Conservation (phyloP, 352 stramenopile species). For the Globisporangium middletonii region DNA sequence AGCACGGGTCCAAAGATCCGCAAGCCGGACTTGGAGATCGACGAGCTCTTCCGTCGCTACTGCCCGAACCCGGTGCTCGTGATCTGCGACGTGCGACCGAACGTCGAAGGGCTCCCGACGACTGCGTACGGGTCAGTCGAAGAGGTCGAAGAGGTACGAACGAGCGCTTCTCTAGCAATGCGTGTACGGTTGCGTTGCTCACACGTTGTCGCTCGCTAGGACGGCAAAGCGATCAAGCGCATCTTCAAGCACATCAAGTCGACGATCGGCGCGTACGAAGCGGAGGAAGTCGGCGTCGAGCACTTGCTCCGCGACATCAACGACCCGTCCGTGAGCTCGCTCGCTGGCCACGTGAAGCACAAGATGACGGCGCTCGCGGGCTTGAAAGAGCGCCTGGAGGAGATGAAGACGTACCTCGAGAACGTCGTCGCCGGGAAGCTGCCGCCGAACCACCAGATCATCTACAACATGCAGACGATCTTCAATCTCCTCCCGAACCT, state of each 20-base stretch:
- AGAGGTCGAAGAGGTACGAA: constrained; percentile 88
- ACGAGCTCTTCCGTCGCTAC: constrained; percentile 94
- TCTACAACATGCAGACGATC: constrained; percentile 99
- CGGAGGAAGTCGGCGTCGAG: constrained; percentile 96
- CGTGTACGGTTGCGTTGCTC: no score
- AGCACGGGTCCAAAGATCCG: constrained; percentile 96
- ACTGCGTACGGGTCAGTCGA: constrained; percentile 97
- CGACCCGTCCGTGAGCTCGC: constrained; percentile 97
- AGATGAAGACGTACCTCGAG: constrained; percentile 98
- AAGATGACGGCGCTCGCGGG: constrained; percentile 96
- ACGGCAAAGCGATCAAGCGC: constrained; percentile 94
- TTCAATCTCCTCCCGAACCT: constrained; percentile 99
- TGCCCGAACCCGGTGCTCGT: constrained; percentile 95
- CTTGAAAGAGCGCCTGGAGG: constrained; percentile 92
- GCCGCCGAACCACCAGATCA: constrained; percentile 90
- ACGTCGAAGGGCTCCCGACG: constrained; percentile 94
- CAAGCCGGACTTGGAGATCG: constrained; percentile 93
- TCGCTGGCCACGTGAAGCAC: constrained; percentile 98
- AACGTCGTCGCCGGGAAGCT: constrained; percentile 81
- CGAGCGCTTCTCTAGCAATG: no score
- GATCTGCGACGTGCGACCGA: constrained; percentile 97
- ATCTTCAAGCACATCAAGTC: constrained; percentile 98
- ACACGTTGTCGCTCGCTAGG: constrained; percentile 11
- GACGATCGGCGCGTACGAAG: constrained; percentile 94
- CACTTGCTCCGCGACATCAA: constrained; percentile 99